Conservation (phyloP, 441 rosid genomes). For the Geranium incanum region DNA sequence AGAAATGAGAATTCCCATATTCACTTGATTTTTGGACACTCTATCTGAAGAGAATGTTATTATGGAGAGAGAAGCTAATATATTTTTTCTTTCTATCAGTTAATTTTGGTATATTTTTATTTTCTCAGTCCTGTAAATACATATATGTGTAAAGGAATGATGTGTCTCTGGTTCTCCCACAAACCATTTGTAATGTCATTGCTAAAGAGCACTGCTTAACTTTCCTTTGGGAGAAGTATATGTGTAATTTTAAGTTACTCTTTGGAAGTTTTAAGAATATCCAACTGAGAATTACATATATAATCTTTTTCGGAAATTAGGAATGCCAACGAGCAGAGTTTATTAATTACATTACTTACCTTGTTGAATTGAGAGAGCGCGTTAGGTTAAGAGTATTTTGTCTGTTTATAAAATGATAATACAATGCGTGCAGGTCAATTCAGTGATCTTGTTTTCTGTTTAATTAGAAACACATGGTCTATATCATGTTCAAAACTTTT, state of each 20-base stretch:
- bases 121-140: slow-evolving; percentile 28
- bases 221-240: background rate
- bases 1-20: background rate
- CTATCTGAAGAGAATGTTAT: slow-evolving; percentile 6
- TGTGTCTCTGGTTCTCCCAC: slow-evolving; percentile 17
- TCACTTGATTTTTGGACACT: background rate
- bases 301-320: no score
- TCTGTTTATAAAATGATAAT: no score
- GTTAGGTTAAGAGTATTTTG: no score
- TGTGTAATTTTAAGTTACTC: background rate
- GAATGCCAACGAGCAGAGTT: no score
- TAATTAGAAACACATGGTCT: no score
- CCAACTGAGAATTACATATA: no score
- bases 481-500: no score
- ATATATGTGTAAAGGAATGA: slow-evolving; percentile 29
- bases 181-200: background rate
- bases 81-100: background rate
- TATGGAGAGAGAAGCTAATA: slow-evolving; percentile 15
- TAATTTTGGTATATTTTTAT: background rate
- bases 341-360: no score
- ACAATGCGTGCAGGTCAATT: no score
- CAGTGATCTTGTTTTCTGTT: no score
- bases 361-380: no score
- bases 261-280: background rate
- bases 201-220: no score